Evolutionary conservation across 2,329 filamentous ascomycete genomes (phyloP), one percentile per base, ranked within the genome.

Genomic region (Ophiostoma sp.): DNA sequence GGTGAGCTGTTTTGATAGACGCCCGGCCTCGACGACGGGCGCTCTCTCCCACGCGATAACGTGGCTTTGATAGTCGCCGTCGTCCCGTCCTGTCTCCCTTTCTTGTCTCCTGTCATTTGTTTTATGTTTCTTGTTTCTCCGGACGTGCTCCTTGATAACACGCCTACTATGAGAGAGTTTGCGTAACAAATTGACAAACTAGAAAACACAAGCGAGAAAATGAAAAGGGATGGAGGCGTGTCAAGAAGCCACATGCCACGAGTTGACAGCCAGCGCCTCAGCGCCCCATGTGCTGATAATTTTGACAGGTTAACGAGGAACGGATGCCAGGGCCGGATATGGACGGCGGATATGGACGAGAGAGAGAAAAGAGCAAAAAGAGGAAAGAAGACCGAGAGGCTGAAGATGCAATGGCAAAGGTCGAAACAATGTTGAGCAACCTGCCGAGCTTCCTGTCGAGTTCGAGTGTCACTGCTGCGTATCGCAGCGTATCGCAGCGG

Each of bases 401-500:
- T 31, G 25, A 57, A 33, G 36, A 55, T 25, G 57, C 22, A 33
- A n/a, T n/a, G 36, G 1, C 36, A 42, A 12, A 39, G 31, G 22
- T 25, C 25, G 25, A 50, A 64, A 33, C 5, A 15, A n/a, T 22
- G 31, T n/a, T 36, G 57, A 39, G 31, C 57, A 39, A 22, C 17
- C 19, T 66, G 36, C 61, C 36, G 59, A 61, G 15, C 1, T 5
- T 36, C 5, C 8, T 25, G 50, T 7, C 50, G n/a, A 52, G n/a
- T 12, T 22, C 36, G 61, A 63, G 17, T 1, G 15, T 19, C 5
- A 33, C 11, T 33, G 12, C 25, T 9, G 57, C 31, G 31, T 45
- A 64, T 42, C 11, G 61, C 61, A 45, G 61, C 61, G 22, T 66
- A 66, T 66, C 36, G 36, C 61, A 66, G 8, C 59, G 59, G 59